phyloP scores from a whole-genome alignment of 106 monocot species.

The Xerophyta viscosa region DNA sequence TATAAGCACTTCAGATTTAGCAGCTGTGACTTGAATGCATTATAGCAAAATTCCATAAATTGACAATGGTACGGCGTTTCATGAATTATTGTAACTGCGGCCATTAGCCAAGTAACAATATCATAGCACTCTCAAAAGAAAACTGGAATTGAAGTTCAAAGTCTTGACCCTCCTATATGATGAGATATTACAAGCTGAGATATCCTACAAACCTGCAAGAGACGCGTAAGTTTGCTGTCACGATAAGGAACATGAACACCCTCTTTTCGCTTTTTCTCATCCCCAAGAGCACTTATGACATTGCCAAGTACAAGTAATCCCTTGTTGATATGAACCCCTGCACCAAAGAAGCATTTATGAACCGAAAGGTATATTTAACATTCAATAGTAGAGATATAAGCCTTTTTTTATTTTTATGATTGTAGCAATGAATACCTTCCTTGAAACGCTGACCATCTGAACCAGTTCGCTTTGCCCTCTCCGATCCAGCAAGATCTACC shows the following conservation, averaged over 20 bases:
- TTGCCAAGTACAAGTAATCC: constrained; percentile 98
- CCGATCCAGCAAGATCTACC: constrained; percentile 99
- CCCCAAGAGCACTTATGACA: constrained; percentile 98
- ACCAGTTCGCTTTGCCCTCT: constrained; percentile 93
- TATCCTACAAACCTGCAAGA: constrained; percentile 72
- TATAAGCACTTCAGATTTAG: too few relatives aligned
- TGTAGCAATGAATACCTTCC: constrained; percentile 52
- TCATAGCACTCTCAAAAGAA: too few relatives aligned
- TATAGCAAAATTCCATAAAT: neutral
- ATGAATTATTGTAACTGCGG: too few relatives aligned
- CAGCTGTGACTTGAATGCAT: neutral
- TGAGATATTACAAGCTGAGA: too few relatives aligned
- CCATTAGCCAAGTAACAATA: too few relatives aligned
- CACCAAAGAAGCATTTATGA: constrained; percentile 16
- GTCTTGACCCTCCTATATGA: too few relatives aligned
- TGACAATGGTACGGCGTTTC: too few relatives aligned
- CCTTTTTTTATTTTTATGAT: neutral
- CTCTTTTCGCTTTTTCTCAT: constrained; percentile 98
- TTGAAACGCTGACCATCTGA: constrained; percentile 96
- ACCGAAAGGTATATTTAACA: too few relatives aligned
- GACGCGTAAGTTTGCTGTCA: constrained; percentile 96
- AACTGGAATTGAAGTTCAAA: too few relatives aligned
- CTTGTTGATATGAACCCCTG: constrained; percentile 95
- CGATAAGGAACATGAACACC: constrained; percentile 96
- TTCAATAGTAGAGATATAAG: neutral